A percentile compares a stretch with the other conserved stretches of the same genome.
These are phyloP conservation scores for Ramalina intermedia DNA, from an alignment of 495 filamentous ascomycete genomes.

Conservation along the genomic window DNA sequence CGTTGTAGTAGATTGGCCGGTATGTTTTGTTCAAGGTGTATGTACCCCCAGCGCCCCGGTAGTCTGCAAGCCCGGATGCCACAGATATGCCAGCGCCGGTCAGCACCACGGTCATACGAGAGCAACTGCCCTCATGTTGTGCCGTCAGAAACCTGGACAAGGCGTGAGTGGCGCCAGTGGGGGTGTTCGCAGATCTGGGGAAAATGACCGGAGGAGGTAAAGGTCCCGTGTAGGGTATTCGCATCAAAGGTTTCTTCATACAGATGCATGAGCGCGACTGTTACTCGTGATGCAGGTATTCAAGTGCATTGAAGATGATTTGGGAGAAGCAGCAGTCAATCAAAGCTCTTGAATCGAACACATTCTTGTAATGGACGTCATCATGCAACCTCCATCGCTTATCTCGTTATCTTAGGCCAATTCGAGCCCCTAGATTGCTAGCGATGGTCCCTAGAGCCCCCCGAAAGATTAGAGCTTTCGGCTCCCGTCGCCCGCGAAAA, in stretches of 20 bases:
- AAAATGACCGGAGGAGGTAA: constrained; percentile 66
- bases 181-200: constrained; percentile 51
- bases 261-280: not conserved
- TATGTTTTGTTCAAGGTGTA: constrained; percentile 83
- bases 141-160: constrained; percentile 58
- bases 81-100: constrained; percentile 91
- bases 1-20: constrained; percentile 82
- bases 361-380: not conserved
- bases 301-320: too few relatives aligned
- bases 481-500: not conserved
- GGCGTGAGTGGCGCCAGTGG: constrained; percentile 60
- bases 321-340: not conserved
- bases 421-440: too few relatives aligned
- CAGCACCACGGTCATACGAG: constrained; percentile 54
- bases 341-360: not conserved
- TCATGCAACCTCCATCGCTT: too few relatives aligned
- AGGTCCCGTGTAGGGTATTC: constrained; percentile 81
- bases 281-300: not conserved
- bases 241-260: constrained; percentile 60
- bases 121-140: constrained; percentile 31
- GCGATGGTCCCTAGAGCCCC: too few relatives aligned
- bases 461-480: too few relatives aligned
- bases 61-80: constrained; percentile 84
- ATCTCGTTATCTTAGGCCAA: not conserved
- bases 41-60: constrained; percentile 77